Conservation (phyloP, 208 protist species). For the Lotmaria passim region DNA sequence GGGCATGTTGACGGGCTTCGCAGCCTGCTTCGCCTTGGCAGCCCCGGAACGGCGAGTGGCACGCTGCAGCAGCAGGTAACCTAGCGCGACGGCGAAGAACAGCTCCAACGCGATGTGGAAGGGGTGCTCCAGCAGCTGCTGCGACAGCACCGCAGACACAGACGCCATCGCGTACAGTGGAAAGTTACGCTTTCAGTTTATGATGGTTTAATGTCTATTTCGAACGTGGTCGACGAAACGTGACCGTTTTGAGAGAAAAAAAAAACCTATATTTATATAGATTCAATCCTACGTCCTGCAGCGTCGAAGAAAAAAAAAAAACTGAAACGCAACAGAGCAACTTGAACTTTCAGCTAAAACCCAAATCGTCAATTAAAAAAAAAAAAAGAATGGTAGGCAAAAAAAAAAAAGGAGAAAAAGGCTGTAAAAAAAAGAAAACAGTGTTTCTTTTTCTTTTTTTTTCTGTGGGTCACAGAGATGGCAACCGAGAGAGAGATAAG, state of each 20-base stretch:
- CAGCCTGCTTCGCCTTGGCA: conserved; percentile 9
- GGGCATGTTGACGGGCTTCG: conserved; percentile 46
- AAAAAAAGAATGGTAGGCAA: conserved; percentile 6
- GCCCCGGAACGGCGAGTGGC: conserved; percentile 14
- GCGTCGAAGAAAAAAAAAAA: conserved; percentile 1
- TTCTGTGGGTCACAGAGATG: too few relatives aligned
- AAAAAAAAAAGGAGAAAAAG: conserved; percentile 6
- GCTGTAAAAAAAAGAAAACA: background rate
- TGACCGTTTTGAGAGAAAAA: conserved; percentile 6
- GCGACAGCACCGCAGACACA: conserved; percentile 11
- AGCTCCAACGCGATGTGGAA: conserved; percentile 75
- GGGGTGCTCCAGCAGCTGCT: conserved; percentile 61
- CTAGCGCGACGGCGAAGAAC: conserved; percentile 55
- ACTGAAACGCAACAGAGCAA: conserved; percentile 5
- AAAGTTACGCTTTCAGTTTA: background rate
- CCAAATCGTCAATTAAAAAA: background rate
- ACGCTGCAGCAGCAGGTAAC: conserved; percentile 48
- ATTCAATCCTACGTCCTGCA: too few relatives aligned
- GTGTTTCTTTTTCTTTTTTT: background rate
- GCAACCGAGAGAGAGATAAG: too few relatives aligned
- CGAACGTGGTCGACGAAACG: too few relatives aligned
- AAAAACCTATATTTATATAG: too few relatives aligned
- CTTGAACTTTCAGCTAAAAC: too few relatives aligned
- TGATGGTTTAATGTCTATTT: too few relatives aligned
- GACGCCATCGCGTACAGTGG: conserved; percentile 16